phyloP scores from a whole-genome alignment of 257 asterid species.

The Perilla frutescens region DNA sequence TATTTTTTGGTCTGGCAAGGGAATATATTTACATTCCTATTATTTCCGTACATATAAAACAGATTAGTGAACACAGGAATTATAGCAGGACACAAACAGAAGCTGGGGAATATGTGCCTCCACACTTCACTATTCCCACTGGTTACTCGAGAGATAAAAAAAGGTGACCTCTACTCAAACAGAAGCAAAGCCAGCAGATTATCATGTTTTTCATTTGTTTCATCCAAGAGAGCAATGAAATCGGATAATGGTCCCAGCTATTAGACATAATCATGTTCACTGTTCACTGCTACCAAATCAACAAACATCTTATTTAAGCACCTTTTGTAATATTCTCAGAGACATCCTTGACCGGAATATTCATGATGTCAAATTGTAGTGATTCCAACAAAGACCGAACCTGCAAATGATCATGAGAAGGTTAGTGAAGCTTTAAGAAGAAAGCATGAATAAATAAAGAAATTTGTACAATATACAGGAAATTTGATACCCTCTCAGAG shows the following conservation, averaged over 20 bases:
- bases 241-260: slow-evolving; percentile 5
- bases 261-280: neutral
- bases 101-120: neutral
- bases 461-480: slow-evolving; percentile 9
- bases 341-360: slow-evolving; percentile 64
- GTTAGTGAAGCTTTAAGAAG: neutral
- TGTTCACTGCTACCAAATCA: neutral
- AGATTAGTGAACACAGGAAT: neutral
- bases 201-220: slow-evolving; percentile 1
- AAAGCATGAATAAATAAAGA: neutral
- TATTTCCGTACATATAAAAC: neutral
- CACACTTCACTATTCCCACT: too few species aligned
- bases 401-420: slow-evolving; percentile 45
- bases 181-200: neutral
- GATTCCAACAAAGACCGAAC: slow-evolving; percentile 65
- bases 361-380: slow-evolving; percentile 56
- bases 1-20: too few species aligned
- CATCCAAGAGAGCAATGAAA: neutral
- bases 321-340: slow-evolving; percentile 69
- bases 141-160: neutral
- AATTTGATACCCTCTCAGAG: slow-evolving; percentile 62
- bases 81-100: neutral
- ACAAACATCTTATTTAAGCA: slow-evolving; percentile 32
- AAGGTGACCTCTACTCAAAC: slow-evolving; percentile 7
- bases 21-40: too few species aligned